Conservation (phyloP, 306 rosid genomes). For the Trifolium dubium region DNA sequence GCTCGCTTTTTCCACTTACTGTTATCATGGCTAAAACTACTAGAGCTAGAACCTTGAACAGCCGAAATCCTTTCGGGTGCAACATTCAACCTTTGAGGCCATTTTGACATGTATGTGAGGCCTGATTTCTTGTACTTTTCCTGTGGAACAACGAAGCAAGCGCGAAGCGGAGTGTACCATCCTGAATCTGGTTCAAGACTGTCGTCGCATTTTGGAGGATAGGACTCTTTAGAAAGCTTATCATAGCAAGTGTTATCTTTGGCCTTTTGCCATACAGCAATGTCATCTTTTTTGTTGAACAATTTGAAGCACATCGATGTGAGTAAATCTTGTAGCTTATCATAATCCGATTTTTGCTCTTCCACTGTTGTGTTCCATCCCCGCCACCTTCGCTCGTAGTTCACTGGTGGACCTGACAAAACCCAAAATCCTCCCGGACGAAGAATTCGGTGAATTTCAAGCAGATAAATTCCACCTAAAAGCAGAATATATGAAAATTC, state of each 20-base stretch:
- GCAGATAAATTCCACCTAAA: slow-evolving; percentile 90
- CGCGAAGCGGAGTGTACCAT: slow-evolving; percentile 95
- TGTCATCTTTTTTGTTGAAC: slow-evolving; percentile 89
- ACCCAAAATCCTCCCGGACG: slow-evolving; percentile 99
- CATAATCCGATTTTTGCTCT: slow-evolving; percentile 83
- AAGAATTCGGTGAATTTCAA: slow-evolving; percentile 86
- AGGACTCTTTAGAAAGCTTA: slow-evolving; percentile 62
- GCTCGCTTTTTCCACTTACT: slow-evolving; percentile 81
- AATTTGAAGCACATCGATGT: slow-evolving; percentile 86
- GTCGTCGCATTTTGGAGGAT: slow-evolving; percentile 91
- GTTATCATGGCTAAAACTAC: slow-evolving; percentile 73
- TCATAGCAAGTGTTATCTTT: slow-evolving; percentile 69
- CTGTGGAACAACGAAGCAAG: slow-evolving; percentile 77
- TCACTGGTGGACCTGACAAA: slow-evolving; percentile 95
- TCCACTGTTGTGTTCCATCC: slow-evolving; percentile 96
- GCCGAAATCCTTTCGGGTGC: slow-evolving; percentile 70
- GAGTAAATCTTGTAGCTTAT: slow-evolving; percentile 77
- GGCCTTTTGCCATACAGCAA: slow-evolving; percentile 91
- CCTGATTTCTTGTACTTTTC: slow-evolving; percentile 65
- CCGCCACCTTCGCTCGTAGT: slow-evolving; percentile 82
- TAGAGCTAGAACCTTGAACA: slow-evolving; percentile 64
- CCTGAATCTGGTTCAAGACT: slow-evolving; percentile 90
- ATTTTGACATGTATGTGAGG: slow-evolving; percentile 62
- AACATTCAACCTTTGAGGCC: slow-evolving; percentile 78
- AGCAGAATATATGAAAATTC: slow-evolving; percentile 12